Evolutionary conservation across 1,284 basidiomycete genomes (phyloP), one percentile per base, ranked within the genome.

Genomic region (Wallemia ichthyophaga): DNA sequence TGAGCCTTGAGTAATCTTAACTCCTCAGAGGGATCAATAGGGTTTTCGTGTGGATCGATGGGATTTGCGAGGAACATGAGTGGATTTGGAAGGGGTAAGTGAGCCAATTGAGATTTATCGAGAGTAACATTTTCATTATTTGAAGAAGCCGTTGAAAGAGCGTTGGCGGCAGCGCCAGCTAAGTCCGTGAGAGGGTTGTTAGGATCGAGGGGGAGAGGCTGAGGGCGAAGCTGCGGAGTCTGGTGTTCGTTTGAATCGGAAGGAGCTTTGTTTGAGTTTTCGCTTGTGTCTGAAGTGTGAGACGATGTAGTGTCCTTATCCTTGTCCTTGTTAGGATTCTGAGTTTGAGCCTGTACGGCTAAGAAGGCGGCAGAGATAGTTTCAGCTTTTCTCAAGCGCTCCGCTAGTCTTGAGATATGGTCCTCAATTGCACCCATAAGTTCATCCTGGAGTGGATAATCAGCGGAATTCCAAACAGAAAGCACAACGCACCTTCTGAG

Each of bases 1-100:
- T 89, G 85, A 23, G 83, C 83, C 70, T 87, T 86, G 59, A 91
- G 75, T 58, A 87, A 70, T 64, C 78, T 76, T 58, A 88, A 74
- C 69, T 89, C 85, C 70, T 87, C 81, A 27, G 82, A 77, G 1
- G 81, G 80, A 61, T 74, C 75, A 31, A 65, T 54, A 13, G 61
- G 78, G 63, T 73, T 74, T 67, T 80, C 78, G 62, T 75, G 76
- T 1, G 76, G 76, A 11, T 77, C 78, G 32, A 27, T 58, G 32
- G 27, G 56, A 32, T 25, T 48, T 25, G 48, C 59, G 54, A 24
- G 37, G 56, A 60, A 54, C 56, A 31, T 57, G 48, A 25, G 55
- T 23, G 23, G 23, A 26, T 58, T 60, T 57, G 57, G 57, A 37
- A 58, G 57, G 26, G n/a, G 24, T 37, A 25, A 26, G n/a, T 48